These are phyloP conservation scores for Aspergillus terreus DNA, from an alignment of 2,329 filamentous ascomycete species.

Conservation along the genomic window DNA sequence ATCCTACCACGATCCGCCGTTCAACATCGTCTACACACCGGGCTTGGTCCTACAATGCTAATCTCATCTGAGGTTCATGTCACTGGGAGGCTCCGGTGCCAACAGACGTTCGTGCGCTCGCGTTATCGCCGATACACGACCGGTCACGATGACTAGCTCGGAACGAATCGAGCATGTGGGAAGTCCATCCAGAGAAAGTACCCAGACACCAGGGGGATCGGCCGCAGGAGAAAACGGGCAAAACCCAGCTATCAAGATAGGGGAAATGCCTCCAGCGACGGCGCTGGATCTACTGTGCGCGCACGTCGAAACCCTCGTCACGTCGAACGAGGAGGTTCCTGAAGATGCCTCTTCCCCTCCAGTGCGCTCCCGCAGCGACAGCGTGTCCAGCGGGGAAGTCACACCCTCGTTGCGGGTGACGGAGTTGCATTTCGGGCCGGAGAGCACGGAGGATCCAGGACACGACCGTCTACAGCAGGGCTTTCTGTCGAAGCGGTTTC, in stretches of 20 bases:
- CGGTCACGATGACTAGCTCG: conserved; percentile 20
- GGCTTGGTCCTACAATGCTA: conserved; percentile 32
- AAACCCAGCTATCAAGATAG: conserved; percentile 43
- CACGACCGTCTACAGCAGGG: conserved; percentile 74
- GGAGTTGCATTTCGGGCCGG: conserved; percentile 34
- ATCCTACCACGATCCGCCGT: neutral
- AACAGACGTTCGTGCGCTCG: conserved; percentile 19
- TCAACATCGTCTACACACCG: conserved; percentile 2
- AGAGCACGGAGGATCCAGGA: conserved; percentile 49
- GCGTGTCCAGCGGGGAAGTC: conserved; percentile 18
- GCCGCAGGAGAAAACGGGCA: neutral
- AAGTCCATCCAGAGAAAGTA: neutral
- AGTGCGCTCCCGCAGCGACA: conserved; percentile 38
- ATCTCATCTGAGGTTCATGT: conserved; percentile 13
- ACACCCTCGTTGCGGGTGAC: conserved; percentile 20
- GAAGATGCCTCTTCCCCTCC: conserved; percentile 48
- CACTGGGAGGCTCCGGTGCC: neutral
- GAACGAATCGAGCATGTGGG: conserved; percentile 1
- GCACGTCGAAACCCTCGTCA: conserved; percentile 55
- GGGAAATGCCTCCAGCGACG: conserved; percentile 65
- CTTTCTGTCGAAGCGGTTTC: conserved; percentile 87
- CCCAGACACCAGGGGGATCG: neutral
- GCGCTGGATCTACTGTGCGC: conserved; percentile 77
- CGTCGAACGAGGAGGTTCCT: conserved; percentile 59
- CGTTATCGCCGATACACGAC: conserved; percentile 7